phyloP scores from a whole-genome alignment of 148 eudicot genomes.

The Silene conica region DNA sequence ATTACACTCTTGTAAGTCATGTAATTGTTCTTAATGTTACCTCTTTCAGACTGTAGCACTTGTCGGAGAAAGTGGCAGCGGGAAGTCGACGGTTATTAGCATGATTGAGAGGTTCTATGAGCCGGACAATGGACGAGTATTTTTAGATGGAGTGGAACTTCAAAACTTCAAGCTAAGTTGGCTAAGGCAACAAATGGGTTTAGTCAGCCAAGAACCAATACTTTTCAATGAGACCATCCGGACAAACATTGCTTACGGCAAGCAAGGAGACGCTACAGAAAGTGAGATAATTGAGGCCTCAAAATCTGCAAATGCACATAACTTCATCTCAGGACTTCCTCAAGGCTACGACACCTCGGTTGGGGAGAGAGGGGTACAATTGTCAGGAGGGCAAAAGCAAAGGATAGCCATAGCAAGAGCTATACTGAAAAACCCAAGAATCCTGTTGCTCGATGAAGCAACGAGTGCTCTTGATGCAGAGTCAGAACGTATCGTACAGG shows the following conservation, averaged over 20 bases:
- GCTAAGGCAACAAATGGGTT: constrained; percentile 85
- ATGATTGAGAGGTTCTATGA: constrained; percentile 78
- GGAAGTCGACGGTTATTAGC: constrained; percentile 72
- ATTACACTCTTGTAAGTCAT: not conserved
- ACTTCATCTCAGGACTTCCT: constrained; percentile 67
- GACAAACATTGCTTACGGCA: constrained; percentile 76
- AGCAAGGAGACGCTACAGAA: constrained; percentile 43
- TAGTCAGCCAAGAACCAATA: constrained; percentile 83
- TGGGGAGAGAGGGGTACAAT: constrained; percentile 75
- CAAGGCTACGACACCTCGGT: constrained; percentile 68
- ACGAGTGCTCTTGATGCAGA: constrained; percentile 85
- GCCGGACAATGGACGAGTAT: constrained; percentile 51
- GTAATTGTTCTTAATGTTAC: not conserved
- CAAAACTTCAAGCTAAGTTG: constrained; percentile 52
- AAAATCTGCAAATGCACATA: constrained; percentile 65
- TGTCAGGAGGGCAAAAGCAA: constrained; percentile 89
- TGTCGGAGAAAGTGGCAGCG: constrained; percentile 90
- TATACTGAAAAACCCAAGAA: constrained; percentile 64
- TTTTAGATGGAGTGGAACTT: constrained; percentile 56
- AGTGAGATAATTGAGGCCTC: constrained; percentile 69
- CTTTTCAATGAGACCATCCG: constrained; percentile 78
- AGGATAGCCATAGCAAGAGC: constrained; percentile 80
- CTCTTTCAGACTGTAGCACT: constrained; percentile 64
- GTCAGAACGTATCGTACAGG: constrained; percentile 69
- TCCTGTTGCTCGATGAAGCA: constrained; percentile 76